These are phyloP conservation scores for Scheffersomyces cryptocercus DNA, from an alignment of 1,139 yeast genomes.

Conservation along the genomic window DNA sequence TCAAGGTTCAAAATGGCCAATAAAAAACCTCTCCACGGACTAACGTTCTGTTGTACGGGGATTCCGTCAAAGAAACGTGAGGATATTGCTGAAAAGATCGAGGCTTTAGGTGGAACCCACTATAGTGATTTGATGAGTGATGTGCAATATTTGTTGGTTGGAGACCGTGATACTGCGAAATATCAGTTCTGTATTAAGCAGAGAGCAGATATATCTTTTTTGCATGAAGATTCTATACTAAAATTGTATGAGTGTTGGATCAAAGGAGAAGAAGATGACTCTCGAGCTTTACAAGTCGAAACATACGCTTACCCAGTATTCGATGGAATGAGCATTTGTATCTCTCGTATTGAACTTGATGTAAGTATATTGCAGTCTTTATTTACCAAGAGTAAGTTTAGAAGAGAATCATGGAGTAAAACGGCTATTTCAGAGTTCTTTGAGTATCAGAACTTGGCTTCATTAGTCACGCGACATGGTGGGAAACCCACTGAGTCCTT, in stretches of 20 bases:
- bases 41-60: slow-evolving; percentile 47
- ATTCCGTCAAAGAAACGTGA: slow-evolving; percentile 29
- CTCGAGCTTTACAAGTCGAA: slow-evolving; percentile 16
- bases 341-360: slow-evolving; percentile 49
- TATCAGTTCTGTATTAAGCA: slow-evolving; percentile 61
- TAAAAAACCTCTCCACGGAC: slow-evolving; percentile 32
- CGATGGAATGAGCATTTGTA: slow-evolving; percentile 47
- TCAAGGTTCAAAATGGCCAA: slow-evolving; percentile 3
- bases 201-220: slow-evolving; percentile 59
- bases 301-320: slow-evolving; percentile 44
- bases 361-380: slow-evolving; percentile 11
- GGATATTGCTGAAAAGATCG: slow-evolving; percentile 41
- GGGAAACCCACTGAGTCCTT: slow-evolving; percentile 62
- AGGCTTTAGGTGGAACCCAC: slow-evolving; percentile 64
- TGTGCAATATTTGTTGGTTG: slow-evolving; percentile 68
- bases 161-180: slow-evolving; percentile 65
- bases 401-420: slow-evolving; percentile 9
- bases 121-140: slow-evolving; percentile 66
- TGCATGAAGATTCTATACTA: slow-evolving; percentile 48
- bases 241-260: slow-evolving; percentile 55
- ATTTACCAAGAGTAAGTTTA: slow-evolving; percentile 11
- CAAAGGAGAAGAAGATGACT: slow-evolving; percentile 42
- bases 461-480: slow-evolving; percentile 50
- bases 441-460: slow-evolving; percentile 21
- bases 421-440: slow-evolving; percentile 24